Conservation (phyloP, 495 filamentous ascomycete species). For the Neurospora sp. region DNA sequence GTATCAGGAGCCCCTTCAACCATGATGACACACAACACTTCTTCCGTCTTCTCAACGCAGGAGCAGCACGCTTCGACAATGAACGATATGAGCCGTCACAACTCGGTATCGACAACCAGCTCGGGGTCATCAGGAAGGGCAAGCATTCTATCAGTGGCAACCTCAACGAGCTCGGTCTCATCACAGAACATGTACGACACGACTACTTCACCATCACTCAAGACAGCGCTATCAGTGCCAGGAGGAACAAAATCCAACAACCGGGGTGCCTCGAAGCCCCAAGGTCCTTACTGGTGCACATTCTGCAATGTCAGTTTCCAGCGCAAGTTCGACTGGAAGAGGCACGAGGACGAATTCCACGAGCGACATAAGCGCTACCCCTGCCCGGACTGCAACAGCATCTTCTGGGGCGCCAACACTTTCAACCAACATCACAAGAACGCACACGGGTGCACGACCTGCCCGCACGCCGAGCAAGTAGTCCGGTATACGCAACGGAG, state of each 20-base stretch:
- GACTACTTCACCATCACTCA: slow-evolving; percentile 1
- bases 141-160: slow-evolving; percentile 20
- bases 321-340: slow-evolving; percentile 44
- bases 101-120: slow-evolving; percentile 27
- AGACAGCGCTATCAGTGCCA: neutral
- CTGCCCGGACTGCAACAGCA: slow-evolving; percentile 38
- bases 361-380: slow-evolving; percentile 42
- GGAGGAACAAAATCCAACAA: slow-evolving; percentile 16
- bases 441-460: slow-evolving; percentile 39
- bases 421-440: slow-evolving; percentile 45
- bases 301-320: slow-evolving; percentile 42
- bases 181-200: slow-evolving; percentile 11
- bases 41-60: neutral
- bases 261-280: slow-evolving; percentile 19
- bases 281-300: slow-evolving; percentile 40
- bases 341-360: slow-evolving; percentile 44
- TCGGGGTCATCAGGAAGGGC: slow-evolving; percentile 24
- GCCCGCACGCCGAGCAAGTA: slow-evolving; percentile 37
- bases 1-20: neutral
- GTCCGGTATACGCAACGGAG: slow-evolving; percentile 28
- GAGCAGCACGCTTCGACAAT: slow-evolving; percentile 1
- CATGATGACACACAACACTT: neutral
- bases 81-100: neutral
- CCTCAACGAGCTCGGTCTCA: slow-evolving; percentile 22
- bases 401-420: slow-evolving; percentile 40